phyloP scores from a whole-genome alignment of 2,329 filamentous ascomycete genomes.

The Talaromyces islandicus region DNA sequence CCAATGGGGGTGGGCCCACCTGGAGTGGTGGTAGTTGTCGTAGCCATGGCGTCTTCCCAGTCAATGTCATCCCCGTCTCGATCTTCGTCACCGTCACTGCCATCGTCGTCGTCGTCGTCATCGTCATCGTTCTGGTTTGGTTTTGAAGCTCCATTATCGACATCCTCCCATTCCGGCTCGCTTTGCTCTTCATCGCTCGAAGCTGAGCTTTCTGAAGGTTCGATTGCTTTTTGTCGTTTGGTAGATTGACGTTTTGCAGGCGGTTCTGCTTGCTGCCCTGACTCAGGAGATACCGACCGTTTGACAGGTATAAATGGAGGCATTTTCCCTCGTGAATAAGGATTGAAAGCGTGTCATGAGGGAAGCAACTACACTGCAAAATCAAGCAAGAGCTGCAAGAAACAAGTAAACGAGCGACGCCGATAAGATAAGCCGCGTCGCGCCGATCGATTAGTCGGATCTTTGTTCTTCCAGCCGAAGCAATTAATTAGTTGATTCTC shows the following conservation, averaged over 20 bases:
- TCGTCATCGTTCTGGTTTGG: slow-evolving; percentile 30
- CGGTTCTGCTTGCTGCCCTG: slow-evolving; percentile 23
- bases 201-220: slow-evolving; percentile 20
- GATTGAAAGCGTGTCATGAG: neutral
- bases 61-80: slow-evolving; percentile 51
- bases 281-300: slow-evolving; percentile 27
- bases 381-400: neutral
- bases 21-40: slow-evolving; percentile 28
- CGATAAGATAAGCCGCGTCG: neutral
- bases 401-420: neutral
- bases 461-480: neutral
- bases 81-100: no score
- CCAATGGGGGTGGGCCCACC: slow-evolving; percentile 21
- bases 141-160: neutral
- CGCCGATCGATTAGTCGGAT: neutral
- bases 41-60: slow-evolving; percentile 51
- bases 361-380: neutral
- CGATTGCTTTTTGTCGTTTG: slow-evolving; percentile 18
- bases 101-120: slow-evolving; percentile 16
- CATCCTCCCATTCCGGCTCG: slow-evolving; percentile 10
- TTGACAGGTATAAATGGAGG: slow-evolving; percentile 43
- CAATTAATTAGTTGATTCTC: no score
- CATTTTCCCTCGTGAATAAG: slow-evolving; percentile 23
- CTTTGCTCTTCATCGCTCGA: slow-evolving; percentile 31
- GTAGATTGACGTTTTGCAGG: slow-evolving; percentile 27